Conservation (phyloP, 805 yeast species). For the Wickerhamomyces sydowiorum region DNA sequence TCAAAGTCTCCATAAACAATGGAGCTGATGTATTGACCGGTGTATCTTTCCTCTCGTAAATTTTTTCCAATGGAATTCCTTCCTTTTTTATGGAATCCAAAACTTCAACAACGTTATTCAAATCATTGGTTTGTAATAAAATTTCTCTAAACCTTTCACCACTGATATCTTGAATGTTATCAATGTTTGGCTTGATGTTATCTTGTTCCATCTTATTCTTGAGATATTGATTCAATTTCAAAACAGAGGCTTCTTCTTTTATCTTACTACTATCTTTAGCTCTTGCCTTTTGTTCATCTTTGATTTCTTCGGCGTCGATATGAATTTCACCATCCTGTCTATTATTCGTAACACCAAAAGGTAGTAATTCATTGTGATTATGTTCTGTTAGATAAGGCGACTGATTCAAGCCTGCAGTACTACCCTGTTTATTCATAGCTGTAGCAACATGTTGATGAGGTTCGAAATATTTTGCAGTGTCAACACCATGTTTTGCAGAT, state of each 20-base stretch:
- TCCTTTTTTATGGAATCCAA: conserved; percentile 32
- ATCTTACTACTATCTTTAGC: conserved; percentile 14
- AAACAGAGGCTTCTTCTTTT: conserved; percentile 20
- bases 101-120: conserved; percentile 30
- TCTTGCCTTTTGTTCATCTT: conserved; percentile 15
- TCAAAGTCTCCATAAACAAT: conserved; percentile 15
- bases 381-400: conserved; percentile 21
- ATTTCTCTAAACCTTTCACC: conserved; percentile 32
- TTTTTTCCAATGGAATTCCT: conserved; percentile 33
- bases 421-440: conserved; percentile 11
- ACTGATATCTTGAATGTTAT: conserved; percentile 22
- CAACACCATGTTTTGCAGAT: conserved; percentile 4
- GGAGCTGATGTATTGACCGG: neutral
- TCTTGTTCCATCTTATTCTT: conserved; percentile 12
- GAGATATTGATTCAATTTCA: conserved; percentile 14
- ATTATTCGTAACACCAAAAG: conserved; percentile 29
- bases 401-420: conserved; percentile 16
- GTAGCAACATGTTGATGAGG: conserved; percentile 1
- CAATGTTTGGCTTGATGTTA: conserved; percentile 20
- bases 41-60: conserved; percentile 20
- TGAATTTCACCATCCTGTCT: conserved; percentile 20
- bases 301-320: conserved; percentile 26
- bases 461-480: neutral
- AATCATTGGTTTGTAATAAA: conserved; percentile 30
- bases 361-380: conserved; percentile 30